Percentiles rank a stretch among this genome's conserved stretches.
Evolutionary conservation across 2,329 filamentous ascomycete genomes (phyloP).

Genomic region (Colletotrichum horii): DNA sequence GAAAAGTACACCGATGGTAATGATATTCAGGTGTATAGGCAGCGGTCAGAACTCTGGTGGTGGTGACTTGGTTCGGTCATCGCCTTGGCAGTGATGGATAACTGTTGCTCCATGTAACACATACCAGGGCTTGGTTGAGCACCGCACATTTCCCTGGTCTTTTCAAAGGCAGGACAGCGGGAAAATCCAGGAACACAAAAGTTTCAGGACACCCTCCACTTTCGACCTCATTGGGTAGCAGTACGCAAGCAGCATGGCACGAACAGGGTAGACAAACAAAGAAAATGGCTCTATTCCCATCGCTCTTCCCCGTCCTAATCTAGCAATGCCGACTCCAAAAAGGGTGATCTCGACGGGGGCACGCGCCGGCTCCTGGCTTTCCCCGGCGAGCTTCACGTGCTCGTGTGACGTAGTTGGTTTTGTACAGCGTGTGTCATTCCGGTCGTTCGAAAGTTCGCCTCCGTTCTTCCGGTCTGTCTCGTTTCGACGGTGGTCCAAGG

Average conservation of each 20-base stretch:
- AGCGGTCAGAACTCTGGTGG: neutral
- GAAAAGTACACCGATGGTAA: neutral
- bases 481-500: neutral
- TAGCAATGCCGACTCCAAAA: conserved; percentile 11
- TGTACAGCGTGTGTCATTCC: conserved; percentile 33
- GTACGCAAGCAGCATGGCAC: neutral
- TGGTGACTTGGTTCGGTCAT: neutral
- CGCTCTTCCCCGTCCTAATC: conserved; percentile 16
- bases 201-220: neutral
- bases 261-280: conserved; percentile 11
- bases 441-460: conserved; percentile 21
- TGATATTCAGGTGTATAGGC: neutral
- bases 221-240: neutral
- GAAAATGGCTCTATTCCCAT: conserved; percentile 23
- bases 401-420: conserved; percentile 21
- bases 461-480: conserved; percentile 21
- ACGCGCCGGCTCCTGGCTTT: conserved; percentile 8
- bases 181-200: neutral
- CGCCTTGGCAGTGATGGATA: neutral
- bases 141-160: neutral
- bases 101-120: neutral
- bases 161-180: neutral
- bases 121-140: neutral
- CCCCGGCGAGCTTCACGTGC: conserved; percentile 15
- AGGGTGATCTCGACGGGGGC: neutral